Conservation (phyloP, 805 yeast genomes). For the Pichia membranifaciens region DNA sequence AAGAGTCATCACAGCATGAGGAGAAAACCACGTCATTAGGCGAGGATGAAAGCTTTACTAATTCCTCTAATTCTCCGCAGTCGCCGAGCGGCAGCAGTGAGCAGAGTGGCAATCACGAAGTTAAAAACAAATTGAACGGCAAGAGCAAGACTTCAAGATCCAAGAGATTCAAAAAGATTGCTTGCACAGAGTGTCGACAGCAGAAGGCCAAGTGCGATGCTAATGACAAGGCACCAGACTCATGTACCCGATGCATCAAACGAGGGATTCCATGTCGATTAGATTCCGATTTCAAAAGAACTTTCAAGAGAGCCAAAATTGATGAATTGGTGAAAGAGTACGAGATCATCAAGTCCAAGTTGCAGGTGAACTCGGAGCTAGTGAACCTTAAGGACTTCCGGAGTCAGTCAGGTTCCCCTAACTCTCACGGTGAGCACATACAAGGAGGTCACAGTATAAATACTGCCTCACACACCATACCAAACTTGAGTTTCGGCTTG, state of each 20-base stretch:
- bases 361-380: slow-evolving; percentile 3
- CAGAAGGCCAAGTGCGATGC: slow-evolving; percentile 93
- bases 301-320: slow-evolving; percentile 78
- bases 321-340: slow-evolving; percentile 79
- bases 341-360: slow-evolving; percentile 48
- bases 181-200: slow-evolving; percentile 94
- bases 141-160: not conserved
- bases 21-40: no score
- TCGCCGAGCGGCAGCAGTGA: no score
- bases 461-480: not conserved
- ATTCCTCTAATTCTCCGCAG: no score
- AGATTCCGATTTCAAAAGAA: slow-evolving; percentile 78
- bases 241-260: slow-evolving; percentile 78
- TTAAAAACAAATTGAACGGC: not conserved
- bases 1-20: no score
- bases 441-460: not conserved
- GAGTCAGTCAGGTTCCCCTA: not conserved
- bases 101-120: no score
- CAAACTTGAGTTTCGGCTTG: not conserved
- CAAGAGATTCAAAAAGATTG: slow-evolving; percentile 50
- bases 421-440: not conserved
- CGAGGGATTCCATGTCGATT: slow-evolving; percentile 66
- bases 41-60: no score
- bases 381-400: not conserved
- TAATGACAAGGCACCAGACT: slow-evolving; percentile 61